phyloP scores from a whole-genome alignment of 2,329 filamentous ascomycete genomes.

The Penicillium brevicompactum region DNA sequence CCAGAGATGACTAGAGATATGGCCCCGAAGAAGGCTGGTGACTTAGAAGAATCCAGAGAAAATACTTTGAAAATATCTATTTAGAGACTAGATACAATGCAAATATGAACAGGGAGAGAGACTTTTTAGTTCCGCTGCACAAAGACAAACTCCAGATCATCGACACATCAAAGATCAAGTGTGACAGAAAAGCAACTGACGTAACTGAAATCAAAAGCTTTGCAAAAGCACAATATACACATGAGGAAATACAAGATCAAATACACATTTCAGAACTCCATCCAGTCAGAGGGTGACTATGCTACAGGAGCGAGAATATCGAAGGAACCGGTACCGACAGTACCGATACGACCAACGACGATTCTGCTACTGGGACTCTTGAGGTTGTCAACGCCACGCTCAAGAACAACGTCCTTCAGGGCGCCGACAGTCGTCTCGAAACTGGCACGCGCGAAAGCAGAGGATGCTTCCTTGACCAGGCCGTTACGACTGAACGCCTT shows the following conservation, averaged over 20 bases:
- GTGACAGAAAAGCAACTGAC: slow-evolving; percentile 13
- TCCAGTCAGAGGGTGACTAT: slow-evolving; percentile 28
- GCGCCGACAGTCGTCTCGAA: slow-evolving; percentile 97
- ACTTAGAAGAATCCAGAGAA: no score
- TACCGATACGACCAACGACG: slow-evolving; percentile 80
- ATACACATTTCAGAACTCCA: slow-evolving; percentile 20
- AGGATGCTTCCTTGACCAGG: slow-evolving; percentile 74
- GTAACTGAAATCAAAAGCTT: slow-evolving; percentile 18
- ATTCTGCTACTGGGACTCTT: slow-evolving; percentile 83
- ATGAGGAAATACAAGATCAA: slow-evolving; percentile 20
- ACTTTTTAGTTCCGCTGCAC: slow-evolving; percentile 40
- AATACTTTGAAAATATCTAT: slow-evolving; percentile 20
- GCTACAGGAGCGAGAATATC: slow-evolving; percentile 70
- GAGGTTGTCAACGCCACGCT: slow-evolving; percentile 87
- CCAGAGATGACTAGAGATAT: no score
- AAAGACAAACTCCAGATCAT: slow-evolving; percentile 41
- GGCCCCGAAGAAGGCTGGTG: no score
- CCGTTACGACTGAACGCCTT: slow-evolving; percentile 91
- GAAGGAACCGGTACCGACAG: slow-evolving; percentile 86
- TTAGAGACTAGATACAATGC: slow-evolving; percentile 28
- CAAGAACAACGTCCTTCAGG: slow-evolving; percentile 86
- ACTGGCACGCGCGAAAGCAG: slow-evolving; percentile 97
- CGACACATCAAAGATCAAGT: slow-evolving; percentile 34
- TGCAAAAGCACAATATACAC: slow-evolving; percentile 30
- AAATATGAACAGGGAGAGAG: slow-evolving; percentile 33